Evolutionary conservation across 768 basidiomycete species (phyloP).

Genomic region (Macrolepiota albuminosa): DNA sequence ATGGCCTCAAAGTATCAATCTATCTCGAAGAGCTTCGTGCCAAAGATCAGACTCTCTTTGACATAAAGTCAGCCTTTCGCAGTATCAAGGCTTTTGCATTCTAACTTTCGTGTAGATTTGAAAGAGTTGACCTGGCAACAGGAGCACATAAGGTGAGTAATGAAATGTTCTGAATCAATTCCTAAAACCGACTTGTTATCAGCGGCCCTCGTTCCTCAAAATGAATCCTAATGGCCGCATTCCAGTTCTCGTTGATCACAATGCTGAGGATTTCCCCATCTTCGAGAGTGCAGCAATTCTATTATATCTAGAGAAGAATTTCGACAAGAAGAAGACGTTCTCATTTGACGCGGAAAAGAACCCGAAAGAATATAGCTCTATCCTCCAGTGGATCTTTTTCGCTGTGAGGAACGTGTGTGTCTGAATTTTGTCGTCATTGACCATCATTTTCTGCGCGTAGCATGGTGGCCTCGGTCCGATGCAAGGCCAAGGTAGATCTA

Average conservation of each 20-base stretch:
- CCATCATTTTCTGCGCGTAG: slow-evolving; percentile 27
- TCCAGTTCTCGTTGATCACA: slow-evolving; percentile 59
- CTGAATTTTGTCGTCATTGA: not conserved
- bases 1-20: slow-evolving; percentile 20
- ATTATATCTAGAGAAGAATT: slow-evolving; percentile 74
- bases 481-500: slow-evolving; percentile 59
- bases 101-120: not conserved
- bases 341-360: slow-evolving; percentile 51
- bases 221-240: slow-evolving; percentile 74
- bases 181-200: not conserved
- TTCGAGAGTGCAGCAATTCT: slow-evolving; percentile 83
- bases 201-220: slow-evolving; percentile 69
- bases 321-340: slow-evolving; percentile 72
- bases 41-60: slow-evolving; percentile 5
- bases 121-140: slow-evolving; percentile 9
- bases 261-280: slow-evolving; percentile 55
- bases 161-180: not conserved
- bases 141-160: slow-evolving; percentile 10
- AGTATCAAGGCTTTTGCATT: too few species aligned
- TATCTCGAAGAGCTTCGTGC: slow-evolving; percentile 15
- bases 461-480: slow-evolving; percentile 83
- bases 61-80: not conserved
- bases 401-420: slow-evolving; percentile 34
- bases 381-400: slow-evolving; percentile 87
- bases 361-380: slow-evolving; percentile 62